Percentiles rank a stretch among this genome's conserved stretches.
phyloP scores from a whole-genome alignment of 1,139 yeast species.

The Petasospora fabianii region DNA sequence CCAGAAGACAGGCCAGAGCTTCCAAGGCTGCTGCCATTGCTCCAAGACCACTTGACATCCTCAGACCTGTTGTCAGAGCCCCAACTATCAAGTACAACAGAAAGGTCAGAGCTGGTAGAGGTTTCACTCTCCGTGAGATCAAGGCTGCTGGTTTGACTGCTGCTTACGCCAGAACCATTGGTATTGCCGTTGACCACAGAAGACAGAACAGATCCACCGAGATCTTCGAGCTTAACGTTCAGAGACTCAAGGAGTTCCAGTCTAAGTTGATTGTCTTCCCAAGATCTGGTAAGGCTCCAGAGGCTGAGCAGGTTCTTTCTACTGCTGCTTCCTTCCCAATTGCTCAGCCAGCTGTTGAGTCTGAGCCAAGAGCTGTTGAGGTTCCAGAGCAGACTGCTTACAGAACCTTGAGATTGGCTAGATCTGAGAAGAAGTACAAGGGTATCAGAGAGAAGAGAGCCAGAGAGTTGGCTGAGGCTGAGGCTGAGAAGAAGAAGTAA shows the following conservation, averaged over 20 bases:
- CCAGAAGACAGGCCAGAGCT: slow-evolving; percentile 94
- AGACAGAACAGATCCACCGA: slow-evolving; percentile 98
- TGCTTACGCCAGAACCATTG: slow-evolving; percentile 96
- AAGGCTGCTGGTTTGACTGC: slow-evolving; percentile 97
- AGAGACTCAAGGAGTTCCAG: slow-evolving; percentile 95
- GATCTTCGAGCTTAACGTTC: slow-evolving; percentile 91
- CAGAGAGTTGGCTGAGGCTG: slow-evolving; percentile 96
- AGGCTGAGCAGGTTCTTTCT: slow-evolving; percentile 71
- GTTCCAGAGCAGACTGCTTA: slow-evolving; percentile 88
- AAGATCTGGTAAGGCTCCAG: slow-evolving; percentile 78
- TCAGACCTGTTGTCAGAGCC: slow-evolving; percentile 98
- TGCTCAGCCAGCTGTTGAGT: slow-evolving; percentile 68
- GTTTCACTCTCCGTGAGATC: slow-evolving; percentile 96
- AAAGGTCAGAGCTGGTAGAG: slow-evolving; percentile 99
- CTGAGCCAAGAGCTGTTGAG: slow-evolving; percentile 89
- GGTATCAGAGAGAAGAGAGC: slow-evolving; percentile 99
- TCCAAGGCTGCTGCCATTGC: slow-evolving; percentile 93
- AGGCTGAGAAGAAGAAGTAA: slow-evolving; percentile 92
- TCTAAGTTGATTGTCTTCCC: slow-evolving; percentile 79
- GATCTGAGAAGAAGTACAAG: slow-evolving; percentile 87
- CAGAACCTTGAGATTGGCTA: slow-evolving; percentile 94
- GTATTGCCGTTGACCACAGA: slow-evolving; percentile 99
- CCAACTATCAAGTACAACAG: slow-evolving; percentile 99
- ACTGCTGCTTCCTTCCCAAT: slow-evolving; percentile 90
- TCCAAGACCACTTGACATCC: slow-evolving; percentile 94